Evolutionary conservation across 2,329 filamentous ascomycete genomes (phyloP), one percentile per base, ranked within the genome.

Genomic region (Alternaria sp.): DNA sequence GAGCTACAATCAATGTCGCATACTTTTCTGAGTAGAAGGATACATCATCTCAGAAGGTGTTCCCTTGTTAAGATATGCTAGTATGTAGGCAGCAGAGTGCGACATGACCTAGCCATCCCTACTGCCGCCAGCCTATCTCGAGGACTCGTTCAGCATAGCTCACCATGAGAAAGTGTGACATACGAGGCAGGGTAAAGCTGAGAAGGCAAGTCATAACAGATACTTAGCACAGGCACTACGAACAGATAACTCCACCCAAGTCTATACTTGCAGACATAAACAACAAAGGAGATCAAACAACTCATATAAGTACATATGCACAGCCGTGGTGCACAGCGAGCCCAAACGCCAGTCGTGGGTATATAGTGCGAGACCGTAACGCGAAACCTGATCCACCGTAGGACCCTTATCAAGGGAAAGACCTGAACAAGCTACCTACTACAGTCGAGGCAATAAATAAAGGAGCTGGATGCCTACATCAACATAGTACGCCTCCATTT

Each of bases 301-400:
- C 14, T 28, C 9, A 41, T 23, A 30, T 62, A n/a, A 41, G 26
- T 33, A 20, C 28, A 23, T 30, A 41, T 43, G 45, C 25, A 28
- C 28, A 18, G 23, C 47, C 55, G 8, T 15, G 33, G 33, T 53
- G 60, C 33, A 49, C 30, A 43, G 25, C 23, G 25, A 55, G 44
- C 44, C 57, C 51, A 30, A 65, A 68, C 66, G 64, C 64, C 64
- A 46, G 46, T 60, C 23, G 55, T 53, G 65, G 65, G 60, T 68
- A 66, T 68, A 68, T 68, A 66, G 49, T 57, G 46, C 37, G 54
- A 58, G 50, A 56, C 49, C 58, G 26, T 55, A 55, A 60, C 57
- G 44, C 41, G 8, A 53, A 55, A 60, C 33, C 49, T n/a, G 49
- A 33, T 14, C 18, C 44, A 59, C 21, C 33, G 55, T 50, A 28